phyloP scores from a whole-genome alignment of 176 grass and related monocot species.

The Areca catechu region DNA sequence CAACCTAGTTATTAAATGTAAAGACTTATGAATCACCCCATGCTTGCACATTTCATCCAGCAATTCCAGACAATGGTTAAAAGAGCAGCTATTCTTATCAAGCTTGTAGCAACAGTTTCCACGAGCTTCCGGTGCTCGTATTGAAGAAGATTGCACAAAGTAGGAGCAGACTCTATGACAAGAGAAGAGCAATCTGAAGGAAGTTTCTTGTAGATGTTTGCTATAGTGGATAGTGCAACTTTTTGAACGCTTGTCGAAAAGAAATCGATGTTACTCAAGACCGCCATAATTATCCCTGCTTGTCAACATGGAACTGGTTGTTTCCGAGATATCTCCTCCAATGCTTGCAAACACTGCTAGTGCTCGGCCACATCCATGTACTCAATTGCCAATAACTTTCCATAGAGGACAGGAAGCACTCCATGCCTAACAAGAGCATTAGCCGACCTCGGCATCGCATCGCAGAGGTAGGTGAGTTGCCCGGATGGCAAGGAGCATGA shows the following conservation, averaged over 20 bases:
- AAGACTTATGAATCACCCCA: too few relatives aligned
- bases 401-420: constrained; percentile 66
- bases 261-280: constrained; percentile 68
- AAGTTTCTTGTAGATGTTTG: constrained; percentile 66
- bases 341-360: constrained; percentile 70
- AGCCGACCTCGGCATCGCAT: constrained; percentile 62
- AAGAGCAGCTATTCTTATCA: too few relatives aligned
- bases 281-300: constrained; percentile 57
- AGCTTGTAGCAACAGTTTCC: constrained; percentile 76
- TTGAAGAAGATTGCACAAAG: constrained; percentile 67
- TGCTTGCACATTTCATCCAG: too few relatives aligned
- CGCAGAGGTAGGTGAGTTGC: constrained; percentile 85
- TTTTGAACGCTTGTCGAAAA: constrained; percentile 75
- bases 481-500: constrained; percentile 67
- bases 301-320: constrained; percentile 61
- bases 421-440: constrained; percentile 69
- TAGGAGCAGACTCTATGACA: constrained; percentile 57
- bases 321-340: constrained; percentile 76
- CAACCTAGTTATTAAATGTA: too few relatives aligned
- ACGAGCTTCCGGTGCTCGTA: constrained; percentile 62
- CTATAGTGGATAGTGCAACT: constrained; percentile 65
- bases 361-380: constrained; percentile 93
- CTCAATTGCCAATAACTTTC: constrained; percentile 53
- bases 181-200: constrained; percentile 44
- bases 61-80: too few relatives aligned